These are phyloP conservation scores for Solanum stenotomum DNA, from an alignment of 257 asterid genomes.

Conservation along the genomic window DNA sequence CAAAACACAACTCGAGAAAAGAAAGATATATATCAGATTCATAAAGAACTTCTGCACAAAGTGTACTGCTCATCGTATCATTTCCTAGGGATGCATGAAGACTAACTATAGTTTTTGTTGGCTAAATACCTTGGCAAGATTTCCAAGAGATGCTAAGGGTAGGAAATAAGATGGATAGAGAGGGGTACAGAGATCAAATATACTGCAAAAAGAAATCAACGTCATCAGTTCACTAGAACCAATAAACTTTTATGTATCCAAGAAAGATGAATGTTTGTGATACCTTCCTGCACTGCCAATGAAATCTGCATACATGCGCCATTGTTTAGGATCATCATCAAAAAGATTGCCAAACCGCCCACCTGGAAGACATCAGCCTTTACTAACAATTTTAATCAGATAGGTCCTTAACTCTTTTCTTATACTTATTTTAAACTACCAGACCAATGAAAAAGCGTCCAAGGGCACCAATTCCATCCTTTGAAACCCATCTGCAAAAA, in stretches of 20 bases:
- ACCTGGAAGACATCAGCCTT: conserved; percentile 38
- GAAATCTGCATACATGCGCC: conserved; percentile 98
- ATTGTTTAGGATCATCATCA: conserved; percentile 93
- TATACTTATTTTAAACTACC: conserved; percentile 17
- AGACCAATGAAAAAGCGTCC: conserved; percentile 89
- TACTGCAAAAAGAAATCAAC: conserved; percentile 41
- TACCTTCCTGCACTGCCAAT: conserved; percentile 96
- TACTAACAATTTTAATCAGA: neutral
- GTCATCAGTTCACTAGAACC: neutral
- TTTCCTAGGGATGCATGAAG: neutral
- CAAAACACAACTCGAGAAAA: neutral
- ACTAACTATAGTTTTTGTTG: neutral
- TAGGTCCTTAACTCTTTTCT: neutral
- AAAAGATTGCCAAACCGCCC: conserved; percentile 94
- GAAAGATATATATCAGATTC: neutral
- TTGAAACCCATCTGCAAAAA: conserved; percentile 82
- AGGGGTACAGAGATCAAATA: conserved; percentile 85
- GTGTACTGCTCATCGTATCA: neutral
- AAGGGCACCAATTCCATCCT: conserved; percentile 97
- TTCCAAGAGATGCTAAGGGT: conserved; percentile 90
- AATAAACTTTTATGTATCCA: neutral
- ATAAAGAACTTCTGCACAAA: neutral
- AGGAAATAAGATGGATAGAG: conserved; percentile 83
- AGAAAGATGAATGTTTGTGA: neutral
- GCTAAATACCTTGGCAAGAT: conserved; percentile 73